Base-by-base conservation (phyloP, 768 basidiomycete genomes). In the Neoboletus brunneissimus region DNA sequence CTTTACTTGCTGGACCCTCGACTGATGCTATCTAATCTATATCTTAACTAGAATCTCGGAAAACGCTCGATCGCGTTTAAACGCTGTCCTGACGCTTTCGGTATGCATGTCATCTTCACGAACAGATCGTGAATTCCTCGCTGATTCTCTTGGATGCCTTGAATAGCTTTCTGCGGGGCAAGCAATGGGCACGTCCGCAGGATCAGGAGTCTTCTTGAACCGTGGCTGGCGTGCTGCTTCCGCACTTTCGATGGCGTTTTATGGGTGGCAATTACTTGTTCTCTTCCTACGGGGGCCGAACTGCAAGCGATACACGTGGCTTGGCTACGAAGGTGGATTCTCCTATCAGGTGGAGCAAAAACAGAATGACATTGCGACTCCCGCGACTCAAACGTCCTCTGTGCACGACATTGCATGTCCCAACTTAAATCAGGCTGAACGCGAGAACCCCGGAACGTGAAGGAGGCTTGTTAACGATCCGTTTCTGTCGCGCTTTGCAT, bases 261-360 rank as follows among this genome's bases (percentile, higher is more conserved):
- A 72, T n/a, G 72, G 67, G 2, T 70, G 71, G 47, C 69, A 69
- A 18, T 22, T 78, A 1, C 22, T 72, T 7, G 53, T 77, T 9
- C 69, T 78, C 15, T 55, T 73, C n/a, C 61, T 70, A 16, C 67
- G 76, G 35, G 77, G 77, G 0, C 77, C 77, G 15, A 59, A 70
- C 52, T 72, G 67, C 54, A 54, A 62, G 40, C 67, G 77, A 51
- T 53, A 56, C 47, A 59, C 63, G 38, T 86, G 86, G 86, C 74
- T 86, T 65, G 85, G 87, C 18, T 86, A 81, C 60, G 76, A 84
- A 62, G 85, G 84, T 20, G 84, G 84, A 11, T 53, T 78, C 18
- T 66, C 49, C n/a, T 45, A 45, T 12, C 32, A 49, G 11, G 20
- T 18, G 29, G 54, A 58, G n/a, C 52, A 37, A 25, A 56, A 52